Base-by-base conservation (phyloP, 495 filamentous ascomycete genomes). In the Hypoxylon fragiforme region DNA sequence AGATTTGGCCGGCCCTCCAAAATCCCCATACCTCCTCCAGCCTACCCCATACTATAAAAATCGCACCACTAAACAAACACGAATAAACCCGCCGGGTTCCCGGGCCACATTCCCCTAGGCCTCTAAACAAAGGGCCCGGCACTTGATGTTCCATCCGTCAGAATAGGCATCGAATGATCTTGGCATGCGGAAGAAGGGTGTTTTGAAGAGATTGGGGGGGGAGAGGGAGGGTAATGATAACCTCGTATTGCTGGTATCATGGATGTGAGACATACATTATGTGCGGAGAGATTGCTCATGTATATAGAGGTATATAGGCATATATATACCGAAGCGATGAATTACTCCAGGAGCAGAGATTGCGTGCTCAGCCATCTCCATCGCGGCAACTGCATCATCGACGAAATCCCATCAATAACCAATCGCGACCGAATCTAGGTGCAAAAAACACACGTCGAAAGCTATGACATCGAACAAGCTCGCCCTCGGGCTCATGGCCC, bases 381-480 rank as follows among this genome's bases (percentile, higher is more conserved):
- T n/a, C n/a, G 15, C 41, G 41, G 16, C 34, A 8, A 50, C 21
- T 50, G 30, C 16, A 35, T 9, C 32, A n/a, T n/a, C n/a, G n/a
- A n/a, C 31, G n/a, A 44, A 30, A 20, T 35, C 2, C 11, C 41
- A 13, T 30, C 22, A 3, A 39, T 30, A 16, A 24, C 26, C 20
- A 11, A 48, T 32, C 28, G 34, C 11, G 18, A 51, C n/a, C n/a
- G n/a, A n/a, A n/a, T n/a, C n/a, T n/a, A n/a, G n/a, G n/a, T n/a
- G n/a, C n/a, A n/a, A n/a, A n/a, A n/a, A n/a, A n/a, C n/a, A 46
- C 18, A 53, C 51, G 22, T 48, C 22, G 28, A 52, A 32, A 45
- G 7, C 6, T 24, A 66, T 67, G 64, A 39, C 64, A 36, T 26
- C 55, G 31, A 58, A 16, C 41, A 64, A 58, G 49, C 47, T 61